A percentile compares a stretch with the other conserved stretches of the same genome.
These are phyloP conservation scores for Ceratocystis cubensis DNA, from an alignment of 2,329 filamentous ascomycete species.

Conservation along the genomic window DNA sequence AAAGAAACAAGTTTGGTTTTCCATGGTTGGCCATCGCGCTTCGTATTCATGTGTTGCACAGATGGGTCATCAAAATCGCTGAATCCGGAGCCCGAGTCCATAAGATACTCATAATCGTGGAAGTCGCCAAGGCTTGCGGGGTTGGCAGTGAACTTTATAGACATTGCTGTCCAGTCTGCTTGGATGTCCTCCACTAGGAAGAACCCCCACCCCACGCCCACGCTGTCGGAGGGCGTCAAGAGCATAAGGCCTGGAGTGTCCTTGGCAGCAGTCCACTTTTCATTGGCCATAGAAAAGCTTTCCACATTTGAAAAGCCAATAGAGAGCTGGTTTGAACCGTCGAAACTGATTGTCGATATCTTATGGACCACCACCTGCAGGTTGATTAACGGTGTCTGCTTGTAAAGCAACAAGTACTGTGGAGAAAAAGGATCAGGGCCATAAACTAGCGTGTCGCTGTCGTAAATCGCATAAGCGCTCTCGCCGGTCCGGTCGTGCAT, in stretches of 20 bases:
- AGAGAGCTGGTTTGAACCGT: not conserved
- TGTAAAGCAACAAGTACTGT: slow-evolving; percentile 1
- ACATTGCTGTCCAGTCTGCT: not conserved
- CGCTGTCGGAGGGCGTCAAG: not conserved
- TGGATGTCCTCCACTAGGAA: not conserved
- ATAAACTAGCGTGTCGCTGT: slow-evolving; percentile 1
- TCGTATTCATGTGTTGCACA: not conserved
- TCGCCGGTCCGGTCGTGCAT: not conserved
- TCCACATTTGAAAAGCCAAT: not conserved
- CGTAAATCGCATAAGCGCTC: not conserved
- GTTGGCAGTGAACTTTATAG: not conserved
- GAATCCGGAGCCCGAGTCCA: slow-evolving; percentile 7
- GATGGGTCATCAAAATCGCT: not conserved
- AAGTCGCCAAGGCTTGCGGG: not conserved
- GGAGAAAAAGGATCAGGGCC: not conserved
- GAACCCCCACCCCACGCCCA: not conserved
- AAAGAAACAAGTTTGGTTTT: slow-evolving; percentile 10
- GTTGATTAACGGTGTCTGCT: not conserved
- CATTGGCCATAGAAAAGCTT: not conserved
- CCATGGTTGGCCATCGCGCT: not conserved
- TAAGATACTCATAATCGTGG: slow-evolving; percentile 9
- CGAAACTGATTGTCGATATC: not conserved
- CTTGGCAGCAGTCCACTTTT: slow-evolving; percentile 5
- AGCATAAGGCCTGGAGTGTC: not conserved
- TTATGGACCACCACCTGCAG: not conserved